These are phyloP conservation scores for Rhynchospora tenuis DNA, from an alignment of 176 grass and related monocot genomes.

Conservation along the genomic window DNA sequence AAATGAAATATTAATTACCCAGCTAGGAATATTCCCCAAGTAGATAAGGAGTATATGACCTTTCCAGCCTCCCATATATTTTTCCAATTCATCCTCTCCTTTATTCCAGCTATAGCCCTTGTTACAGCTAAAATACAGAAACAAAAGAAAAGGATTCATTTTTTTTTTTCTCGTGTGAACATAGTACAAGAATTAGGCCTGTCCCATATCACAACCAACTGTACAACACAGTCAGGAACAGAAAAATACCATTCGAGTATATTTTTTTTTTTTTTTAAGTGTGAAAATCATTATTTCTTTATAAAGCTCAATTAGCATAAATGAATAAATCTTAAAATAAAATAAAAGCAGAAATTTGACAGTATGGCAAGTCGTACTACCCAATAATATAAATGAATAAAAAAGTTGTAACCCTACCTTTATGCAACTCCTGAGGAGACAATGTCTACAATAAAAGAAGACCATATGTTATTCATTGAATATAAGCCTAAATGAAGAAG, in stretches of 20 bases:
- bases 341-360: neutral
- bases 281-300: neutral
- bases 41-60: constrained; percentile 14
- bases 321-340: neutral
- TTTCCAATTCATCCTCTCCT: constrained; percentile 11
- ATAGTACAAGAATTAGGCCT: neutral
- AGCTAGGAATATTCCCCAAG: constrained; percentile 3
- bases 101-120: constrained; percentile 18
- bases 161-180: constrained; percentile 8
- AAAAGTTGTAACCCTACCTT: constrained; percentile 34
- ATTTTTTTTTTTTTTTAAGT: neutral
- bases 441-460: constrained; percentile 20
- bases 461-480: neutral
- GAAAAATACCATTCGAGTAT: neutral
- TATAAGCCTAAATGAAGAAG: constrained; percentile 33
- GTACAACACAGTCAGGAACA: neutral
- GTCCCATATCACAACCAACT: neutral
- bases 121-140: constrained; percentile 1
- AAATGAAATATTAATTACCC: neutral
- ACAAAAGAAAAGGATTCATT: neutral
- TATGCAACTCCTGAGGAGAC: constrained; percentile 62
- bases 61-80: constrained; percentile 19
- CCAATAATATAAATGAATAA: constrained; percentile 2
- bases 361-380: neutral
- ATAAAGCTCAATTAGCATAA: neutral